Evolutionary conservation across 1,284 basidiomycete species (phyloP).

Genomic region (Cystobasidium slooffiae): DNA sequence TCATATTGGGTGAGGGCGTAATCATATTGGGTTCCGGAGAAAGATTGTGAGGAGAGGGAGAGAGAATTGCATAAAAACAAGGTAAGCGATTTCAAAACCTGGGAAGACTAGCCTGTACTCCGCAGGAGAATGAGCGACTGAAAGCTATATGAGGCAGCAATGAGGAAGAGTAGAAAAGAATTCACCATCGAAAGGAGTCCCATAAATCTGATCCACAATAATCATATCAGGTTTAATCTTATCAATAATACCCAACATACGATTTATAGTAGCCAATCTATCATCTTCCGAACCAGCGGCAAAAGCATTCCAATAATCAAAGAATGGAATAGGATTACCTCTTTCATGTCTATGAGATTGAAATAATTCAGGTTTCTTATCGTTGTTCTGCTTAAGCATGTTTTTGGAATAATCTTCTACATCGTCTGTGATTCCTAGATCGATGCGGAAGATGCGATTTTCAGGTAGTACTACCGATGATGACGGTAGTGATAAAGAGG

Average conservation of each 20-base stretch:
- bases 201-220: conserved; percentile 42
- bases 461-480: neutral
- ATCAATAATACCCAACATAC: conserved; percentile 12
- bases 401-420: conserved; percentile 37
- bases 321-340: conserved; percentile 38
- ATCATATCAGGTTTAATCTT: conserved; percentile 32
- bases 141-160: too few relatives aligned
- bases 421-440: conserved; percentile 29
- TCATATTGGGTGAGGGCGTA: too few relatives aligned
- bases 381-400: conserved; percentile 10
- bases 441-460: conserved; percentile 16
- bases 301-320: conserved; percentile 35
- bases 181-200: conserved; percentile 39
- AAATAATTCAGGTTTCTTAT: conserved; percentile 10
- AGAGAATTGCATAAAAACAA: too few relatives aligned
- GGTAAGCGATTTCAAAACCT: neutral
- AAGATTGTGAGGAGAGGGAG: too few relatives aligned
- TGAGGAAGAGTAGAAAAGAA: neutral
- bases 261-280: conserved; percentile 15
- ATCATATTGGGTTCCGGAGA: too few relatives aligned
- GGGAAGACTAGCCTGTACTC: neutral
- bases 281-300: conserved; percentile 20
- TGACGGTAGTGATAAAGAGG: too few relatives aligned
- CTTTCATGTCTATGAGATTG: conserved; percentile 28
- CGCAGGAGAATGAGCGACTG: too few relatives aligned